Base-by-base conservation (phyloP, 2,329 filamentous ascomycete species). In the Sphaerulina vaccinii region DNA sequence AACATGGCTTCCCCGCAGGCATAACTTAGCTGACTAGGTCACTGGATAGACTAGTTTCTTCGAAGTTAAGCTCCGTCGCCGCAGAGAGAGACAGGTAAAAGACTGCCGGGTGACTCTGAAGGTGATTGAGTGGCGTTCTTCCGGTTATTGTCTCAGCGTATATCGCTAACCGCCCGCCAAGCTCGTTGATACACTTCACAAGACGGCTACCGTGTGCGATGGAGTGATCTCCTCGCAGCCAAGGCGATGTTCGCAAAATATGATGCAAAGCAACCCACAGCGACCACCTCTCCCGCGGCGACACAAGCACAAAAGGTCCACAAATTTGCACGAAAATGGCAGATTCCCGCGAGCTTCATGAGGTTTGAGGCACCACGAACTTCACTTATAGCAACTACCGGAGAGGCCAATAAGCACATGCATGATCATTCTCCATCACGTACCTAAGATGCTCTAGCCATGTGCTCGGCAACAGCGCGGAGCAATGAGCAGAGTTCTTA, bases 111-210 rank as follows among this genome's bases (percentile, higher is more conserved):
- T 15, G 5, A 15, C 32, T 5, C 11, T 7, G 32, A 35, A 35
- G 32, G 32, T 35, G 32, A n/a, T n/a, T n/a, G n/a, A n/a, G n/a
- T n/a, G n/a, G n/a, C n/a, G n/a, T n/a, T n/a, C n/a, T n/a, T n/a
- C n/a, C n/a, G 13, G 32, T n/a, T n/a, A 29, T 29, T 29, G 27
- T 15, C 5, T 5, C 32, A 35, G 11, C 13, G 37, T 46, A 29
- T 46, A 46, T 46, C 43, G 43, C 32, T n/a, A 46, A 35, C 29
- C 43, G 43, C 43, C 43, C 43, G 43, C 43, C 43, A 37, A 46
- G 43, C 32, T 21, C 13, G 24, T 5, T 37, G 32, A 29, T 37
- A 35, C 43, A 37, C 29, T 9, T 46, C 19, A 16, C 43, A 37
- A 37, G 43, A 46, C 29, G 24, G 41, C n/a, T 16, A 18, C 18